A percentile compares a stretch with the other conserved stretches of the same genome.
Conservation (phyloP, 73 alveolate species). For the Durusdinium trenchii region DNA sequence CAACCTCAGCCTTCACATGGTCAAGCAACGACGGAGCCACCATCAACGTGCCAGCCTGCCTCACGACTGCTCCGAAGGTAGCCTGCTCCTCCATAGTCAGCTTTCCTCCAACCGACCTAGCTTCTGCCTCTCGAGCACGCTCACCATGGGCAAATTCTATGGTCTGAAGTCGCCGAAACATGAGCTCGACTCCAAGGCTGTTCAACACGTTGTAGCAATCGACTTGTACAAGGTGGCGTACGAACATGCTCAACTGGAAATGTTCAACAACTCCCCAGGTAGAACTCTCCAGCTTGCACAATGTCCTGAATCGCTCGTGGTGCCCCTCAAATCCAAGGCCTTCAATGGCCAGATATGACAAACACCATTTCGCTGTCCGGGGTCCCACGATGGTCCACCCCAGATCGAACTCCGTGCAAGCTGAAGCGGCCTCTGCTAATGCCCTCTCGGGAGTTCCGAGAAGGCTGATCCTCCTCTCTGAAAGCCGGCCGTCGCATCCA, state of each 20-base stretch:
- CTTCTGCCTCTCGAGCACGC: no score
- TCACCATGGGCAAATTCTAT: not conserved
- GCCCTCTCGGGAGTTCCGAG: no score
- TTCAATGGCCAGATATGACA: not conserved
- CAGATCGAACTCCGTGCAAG: not conserved
- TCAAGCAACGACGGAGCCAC: no score
- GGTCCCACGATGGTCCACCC: not conserved
- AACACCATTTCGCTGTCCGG: not conserved
- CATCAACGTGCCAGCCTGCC: no score
- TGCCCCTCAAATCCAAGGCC: not conserved
- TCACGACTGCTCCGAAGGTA: no score
- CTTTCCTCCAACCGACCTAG: no score
- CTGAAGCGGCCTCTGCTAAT: not conserved
- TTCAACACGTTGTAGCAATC: not conserved
- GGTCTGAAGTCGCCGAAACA: not conserved
- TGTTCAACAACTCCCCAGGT: not conserved
- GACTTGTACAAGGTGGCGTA: not conserved
- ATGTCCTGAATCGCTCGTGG: no score
- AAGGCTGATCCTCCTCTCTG: not conserved
- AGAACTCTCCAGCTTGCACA: not conserved
- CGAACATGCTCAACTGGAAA: no score
- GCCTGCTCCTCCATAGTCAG: constrained; percentile 1
- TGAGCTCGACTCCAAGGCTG: not conserved
- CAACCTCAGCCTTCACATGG: not conserved
- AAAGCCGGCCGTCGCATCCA: not conserved